Percentiles rank a stretch among this genome's conserved stretches.
phyloP scores from a whole-genome alignment of 2,329 filamentous ascomycete species.

The Xylariaceae sp. region DNA sequence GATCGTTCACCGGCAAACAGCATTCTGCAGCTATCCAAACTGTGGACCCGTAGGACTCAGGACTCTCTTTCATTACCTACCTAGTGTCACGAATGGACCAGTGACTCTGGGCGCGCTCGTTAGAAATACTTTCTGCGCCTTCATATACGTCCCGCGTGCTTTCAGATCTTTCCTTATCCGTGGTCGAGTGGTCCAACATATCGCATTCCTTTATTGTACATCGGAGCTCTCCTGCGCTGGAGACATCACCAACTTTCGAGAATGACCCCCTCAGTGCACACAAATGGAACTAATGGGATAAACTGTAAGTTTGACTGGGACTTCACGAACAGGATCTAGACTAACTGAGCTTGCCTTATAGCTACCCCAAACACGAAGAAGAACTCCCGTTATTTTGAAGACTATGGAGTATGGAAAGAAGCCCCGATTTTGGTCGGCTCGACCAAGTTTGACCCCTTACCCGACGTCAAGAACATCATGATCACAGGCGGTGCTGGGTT shows the following conservation, averaged over 20 bases:
- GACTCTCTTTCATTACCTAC: too few species aligned
- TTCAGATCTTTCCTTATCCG: neutral
- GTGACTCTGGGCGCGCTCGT: slow-evolving; percentile 6
- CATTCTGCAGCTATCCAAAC: too few species aligned
- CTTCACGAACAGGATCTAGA: neutral
- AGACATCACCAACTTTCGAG: slow-evolving; percentile 2
- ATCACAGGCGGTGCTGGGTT: slow-evolving; percentile 82
- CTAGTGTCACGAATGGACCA: slow-evolving; percentile 1
- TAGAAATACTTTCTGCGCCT: slow-evolving; percentile 2
- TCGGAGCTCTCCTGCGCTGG: neutral
- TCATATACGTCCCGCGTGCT: neutral
- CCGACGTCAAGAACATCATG: slow-evolving; percentile 74
- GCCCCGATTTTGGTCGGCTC: slow-evolving; percentile 67
- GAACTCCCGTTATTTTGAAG: slow-evolving; percentile 45
- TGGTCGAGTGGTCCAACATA: neutral
- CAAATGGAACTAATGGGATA: slow-evolving; percentile 25
- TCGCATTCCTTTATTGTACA: neutral
- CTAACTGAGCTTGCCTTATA: slow-evolving; percentile 8
- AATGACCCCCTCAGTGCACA: slow-evolving; percentile 23
- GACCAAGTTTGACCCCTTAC: slow-evolving; percentile 65
- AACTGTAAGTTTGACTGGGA: slow-evolving; percentile 18
- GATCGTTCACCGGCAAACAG: too few species aligned
- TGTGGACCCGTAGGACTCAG: too few species aligned
- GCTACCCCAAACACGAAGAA: slow-evolving; percentile 22
- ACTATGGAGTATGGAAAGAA: slow-evolving; percentile 65